Percentiles rank a stretch among this genome's conserved stretches.
Evolutionary conservation across 192 early-diverging fungal species (phyloP).

Genomic region (Linnemannia schmuckeri): DNA sequence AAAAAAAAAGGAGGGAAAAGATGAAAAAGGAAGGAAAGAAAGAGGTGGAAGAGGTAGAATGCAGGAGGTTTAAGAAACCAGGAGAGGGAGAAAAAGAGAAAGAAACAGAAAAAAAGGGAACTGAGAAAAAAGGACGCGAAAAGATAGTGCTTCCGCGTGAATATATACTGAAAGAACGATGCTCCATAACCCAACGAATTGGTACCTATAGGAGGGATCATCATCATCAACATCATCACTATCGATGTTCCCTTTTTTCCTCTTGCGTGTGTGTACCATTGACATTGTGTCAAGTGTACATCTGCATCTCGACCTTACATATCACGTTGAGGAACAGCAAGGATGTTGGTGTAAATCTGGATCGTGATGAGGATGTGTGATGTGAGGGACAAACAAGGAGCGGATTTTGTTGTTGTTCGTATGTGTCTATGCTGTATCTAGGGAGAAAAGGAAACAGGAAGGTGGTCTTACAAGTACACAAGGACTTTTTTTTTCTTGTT

Average conservation of each 20-base stretch:
- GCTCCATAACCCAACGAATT: background rate
- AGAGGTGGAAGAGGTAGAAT: background rate
- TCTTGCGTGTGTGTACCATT: background rate
- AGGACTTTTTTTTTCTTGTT: background rate
- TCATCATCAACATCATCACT: background rate
- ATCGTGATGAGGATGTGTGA: background rate
- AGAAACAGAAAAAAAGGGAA: constrained; percentile 8
- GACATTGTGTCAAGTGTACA: background rate
- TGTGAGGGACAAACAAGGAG: background rate
- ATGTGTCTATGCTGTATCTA: background rate
- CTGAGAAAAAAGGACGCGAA: background rate
- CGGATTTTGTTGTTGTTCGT: background rate
- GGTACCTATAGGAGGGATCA: background rate
- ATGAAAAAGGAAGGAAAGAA: background rate
- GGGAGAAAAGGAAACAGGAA: background rate
- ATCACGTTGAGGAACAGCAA: background rate
- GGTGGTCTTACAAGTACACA: background rate
- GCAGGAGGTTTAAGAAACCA: background rate
- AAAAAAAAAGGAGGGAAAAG: background rate
- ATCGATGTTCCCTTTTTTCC: background rate
- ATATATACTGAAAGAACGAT: constrained; percentile 2
- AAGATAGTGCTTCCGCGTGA: background rate
- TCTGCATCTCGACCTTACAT: constrained; percentile 1
- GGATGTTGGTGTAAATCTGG: constrained; percentile 4
- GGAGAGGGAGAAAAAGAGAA: constrained; percentile 5